Evolutionary conservation across 495 filamentous ascomycete genomes (phyloP).

Genomic region (Peziza echinospora): DNA sequence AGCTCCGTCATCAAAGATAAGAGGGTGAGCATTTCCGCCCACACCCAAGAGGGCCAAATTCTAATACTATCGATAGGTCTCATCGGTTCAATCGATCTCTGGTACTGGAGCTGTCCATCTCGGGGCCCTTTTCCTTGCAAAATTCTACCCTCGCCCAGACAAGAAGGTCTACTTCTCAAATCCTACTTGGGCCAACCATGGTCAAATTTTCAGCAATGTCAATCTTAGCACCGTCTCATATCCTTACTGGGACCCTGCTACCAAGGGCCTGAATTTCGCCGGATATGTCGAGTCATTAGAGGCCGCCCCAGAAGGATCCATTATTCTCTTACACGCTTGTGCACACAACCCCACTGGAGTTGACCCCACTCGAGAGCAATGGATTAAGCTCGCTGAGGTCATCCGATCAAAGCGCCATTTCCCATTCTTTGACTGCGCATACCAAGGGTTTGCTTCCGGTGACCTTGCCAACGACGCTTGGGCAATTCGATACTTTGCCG

Average conservation of each 20-base stretch:
- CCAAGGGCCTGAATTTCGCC: conserved; percentile 74
- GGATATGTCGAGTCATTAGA: conserved; percentile 55
- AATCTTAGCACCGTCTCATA: conserved; percentile 54
- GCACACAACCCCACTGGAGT: conserved; percentile 98
- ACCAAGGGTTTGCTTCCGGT: conserved; percentile 94
- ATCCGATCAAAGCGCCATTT: conserved; percentile 62
- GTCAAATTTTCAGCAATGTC: conserved; percentile 95
- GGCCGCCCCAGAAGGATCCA: conserved; percentile 48
- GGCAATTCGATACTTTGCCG: conserved; percentile 81
- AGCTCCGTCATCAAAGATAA: conserved; percentile 69
- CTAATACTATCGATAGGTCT: conserved; percentile 20
- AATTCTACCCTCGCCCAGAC: conserved; percentile 38
- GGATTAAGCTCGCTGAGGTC: conserved; percentile 64
- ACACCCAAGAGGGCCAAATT: not conserved
- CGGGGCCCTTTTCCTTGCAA: conserved; percentile 65
- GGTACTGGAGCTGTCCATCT: conserved; percentile 82
- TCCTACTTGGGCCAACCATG: conserved; percentile 96
- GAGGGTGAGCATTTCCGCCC: conserved; percentile 32
- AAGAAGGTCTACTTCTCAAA: conserved; percentile 70
- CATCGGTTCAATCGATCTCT: conserved; percentile 61
- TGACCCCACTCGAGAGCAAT: conserved; percentile 83
- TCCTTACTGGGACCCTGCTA: conserved; percentile 76
- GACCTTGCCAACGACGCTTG: conserved; percentile 66
- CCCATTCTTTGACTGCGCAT: conserved; percentile 96
- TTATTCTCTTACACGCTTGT: conserved; percentile 88